Conservation (phyloP, 352 stramenopile species). For the Pythium insidiosum region DNA sequence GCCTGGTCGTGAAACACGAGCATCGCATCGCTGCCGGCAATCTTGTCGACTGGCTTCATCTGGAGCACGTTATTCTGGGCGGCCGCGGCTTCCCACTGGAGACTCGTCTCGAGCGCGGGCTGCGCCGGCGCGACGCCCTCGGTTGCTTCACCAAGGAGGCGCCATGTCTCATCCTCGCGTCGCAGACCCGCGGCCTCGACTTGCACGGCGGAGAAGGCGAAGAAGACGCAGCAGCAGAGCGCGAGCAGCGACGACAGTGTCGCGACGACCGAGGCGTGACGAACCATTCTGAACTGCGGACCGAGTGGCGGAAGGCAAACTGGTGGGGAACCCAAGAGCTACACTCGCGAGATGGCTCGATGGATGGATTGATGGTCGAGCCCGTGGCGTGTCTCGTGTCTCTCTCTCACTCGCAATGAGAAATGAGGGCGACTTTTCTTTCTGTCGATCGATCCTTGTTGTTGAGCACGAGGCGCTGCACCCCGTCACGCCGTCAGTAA, state of each 20-base stretch:
- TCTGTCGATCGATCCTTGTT: too few species aligned
- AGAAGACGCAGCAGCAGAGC: background rate
- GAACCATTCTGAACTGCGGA: slow-evolving; percentile 11
- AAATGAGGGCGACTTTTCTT: too few species aligned
- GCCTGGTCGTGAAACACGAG: slow-evolving; percentile 60
- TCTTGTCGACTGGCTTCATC: slow-evolving; percentile 37
- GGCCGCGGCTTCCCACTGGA: slow-evolving; percentile 28
- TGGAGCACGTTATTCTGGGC: slow-evolving; percentile 15
- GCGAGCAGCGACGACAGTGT: too few species aligned
- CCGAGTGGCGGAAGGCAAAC: too few species aligned
- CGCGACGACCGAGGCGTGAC: too few species aligned
- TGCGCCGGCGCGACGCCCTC: background rate
- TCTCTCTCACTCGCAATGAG: too few species aligned
- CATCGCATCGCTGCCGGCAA: slow-evolving; percentile 53
- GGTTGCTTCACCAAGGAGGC: slow-evolving; percentile 2
- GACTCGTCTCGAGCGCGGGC: slow-evolving; percentile 23
- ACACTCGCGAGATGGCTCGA: too few species aligned
- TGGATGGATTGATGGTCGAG: too few species aligned
- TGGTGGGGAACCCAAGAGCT: too few species aligned
- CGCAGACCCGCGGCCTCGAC: slow-evolving; percentile 5
- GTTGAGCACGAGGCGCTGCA: too few species aligned
- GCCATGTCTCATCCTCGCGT: slow-evolving; percentile 10
- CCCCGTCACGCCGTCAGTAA: too few species aligned
- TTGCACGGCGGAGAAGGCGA: slow-evolving; percentile 1
- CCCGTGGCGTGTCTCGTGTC: too few species aligned